Base-by-base conservation (phyloP, 1,139 yeast genomes). In the Debaryomycetaceae sp. region DNA sequence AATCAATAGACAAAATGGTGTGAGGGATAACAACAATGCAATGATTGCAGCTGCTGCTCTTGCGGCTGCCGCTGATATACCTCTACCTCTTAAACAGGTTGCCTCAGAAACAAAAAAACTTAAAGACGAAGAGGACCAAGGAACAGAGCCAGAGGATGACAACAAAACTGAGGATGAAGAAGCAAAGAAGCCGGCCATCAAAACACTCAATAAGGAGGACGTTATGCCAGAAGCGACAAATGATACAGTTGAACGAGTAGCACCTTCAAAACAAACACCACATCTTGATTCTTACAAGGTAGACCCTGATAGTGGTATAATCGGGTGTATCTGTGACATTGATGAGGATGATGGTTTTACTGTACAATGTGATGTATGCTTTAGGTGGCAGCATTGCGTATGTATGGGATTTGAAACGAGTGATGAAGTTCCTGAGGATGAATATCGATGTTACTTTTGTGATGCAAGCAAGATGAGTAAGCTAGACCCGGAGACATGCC, bases 301-400 rank as follows among this genome's bases (percentile, higher is more conserved):
- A 1, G 87, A 80, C 47, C 85, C 87, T 1, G 95, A 88, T 56
- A 75, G 89, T 4, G 96, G 96, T 0, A 65, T 82, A 2, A 91
- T 91, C 41, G 88, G 96, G 3, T 91, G 98, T 64, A 79, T 91
- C 4, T 91, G 98, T 67, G 91, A 83, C 0, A 81, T 75, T 48
- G 88, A 83, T 42, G 96, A 91, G 48, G 98, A 91, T 60, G 98
- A 91, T 56, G 97, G 97, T 1, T 88, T 87, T 59, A 89, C 97
- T 1, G 86, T 91, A 45, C 97, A 89, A 60, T 91, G 98, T 65
- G 96, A 89, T 58, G 75, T 79, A 35, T 91, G 98, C 60, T 83
- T 78, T 61, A 79, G 96, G 46, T 91, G 97, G 97, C 96, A 89
- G 58, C 98, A 91, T 64, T 91, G 95, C 34, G 72, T 79, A 17